A percentile compares a stretch with the other conserved stretches of the same genome.
Conservation (phyloP, 192 early-diverging fungal genomes). For the Coemansia nantahalensis region DNA sequence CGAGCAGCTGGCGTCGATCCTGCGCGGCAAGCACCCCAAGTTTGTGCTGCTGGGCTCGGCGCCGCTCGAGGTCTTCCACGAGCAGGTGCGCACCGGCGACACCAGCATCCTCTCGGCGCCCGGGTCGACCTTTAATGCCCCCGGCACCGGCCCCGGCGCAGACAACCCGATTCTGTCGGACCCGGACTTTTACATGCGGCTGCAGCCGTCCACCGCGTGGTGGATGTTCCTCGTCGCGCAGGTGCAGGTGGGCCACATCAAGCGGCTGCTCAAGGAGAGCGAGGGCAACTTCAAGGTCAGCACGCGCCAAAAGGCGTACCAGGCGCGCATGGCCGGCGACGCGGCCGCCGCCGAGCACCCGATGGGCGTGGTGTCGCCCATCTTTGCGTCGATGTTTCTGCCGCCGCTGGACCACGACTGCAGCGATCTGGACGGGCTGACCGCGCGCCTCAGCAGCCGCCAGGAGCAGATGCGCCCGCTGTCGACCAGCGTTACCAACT, state of each 20-base stretch:
- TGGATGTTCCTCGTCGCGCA: conserved; percentile 54
- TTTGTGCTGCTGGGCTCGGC: conserved; percentile 44
- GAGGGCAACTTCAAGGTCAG: conserved; percentile 48
- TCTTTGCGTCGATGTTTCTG: no score
- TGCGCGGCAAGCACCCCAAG: conserved; percentile 52
- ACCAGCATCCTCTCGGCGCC: conserved; percentile 47
- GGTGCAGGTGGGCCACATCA: conserved; percentile 53
- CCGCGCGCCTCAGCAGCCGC: no score
- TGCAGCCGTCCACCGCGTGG: conserved; percentile 54
- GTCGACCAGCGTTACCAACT: conserved; percentile 11
- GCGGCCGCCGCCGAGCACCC: background rate
- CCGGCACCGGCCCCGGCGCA: conserved; percentile 47
- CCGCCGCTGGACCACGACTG: no score
- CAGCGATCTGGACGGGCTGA: no score
- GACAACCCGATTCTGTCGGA: conserved; percentile 51
- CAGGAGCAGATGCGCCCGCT: background rate
- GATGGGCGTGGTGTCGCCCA: no score
- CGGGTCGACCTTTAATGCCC: conserved; percentile 47
- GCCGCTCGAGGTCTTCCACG: conserved; percentile 31
- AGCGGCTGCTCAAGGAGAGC: conserved; percentile 48
- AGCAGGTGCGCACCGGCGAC: conserved; percentile 40
- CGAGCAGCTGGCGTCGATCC: conserved; percentile 47
- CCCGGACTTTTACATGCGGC: conserved; percentile 52
- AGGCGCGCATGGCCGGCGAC: background rate
- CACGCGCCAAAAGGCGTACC: conserved; percentile 23